phyloP scores from a whole-genome alignment of 2,329 filamentous ascomycete genomes.

The Calonectria hongkongensis region DNA sequence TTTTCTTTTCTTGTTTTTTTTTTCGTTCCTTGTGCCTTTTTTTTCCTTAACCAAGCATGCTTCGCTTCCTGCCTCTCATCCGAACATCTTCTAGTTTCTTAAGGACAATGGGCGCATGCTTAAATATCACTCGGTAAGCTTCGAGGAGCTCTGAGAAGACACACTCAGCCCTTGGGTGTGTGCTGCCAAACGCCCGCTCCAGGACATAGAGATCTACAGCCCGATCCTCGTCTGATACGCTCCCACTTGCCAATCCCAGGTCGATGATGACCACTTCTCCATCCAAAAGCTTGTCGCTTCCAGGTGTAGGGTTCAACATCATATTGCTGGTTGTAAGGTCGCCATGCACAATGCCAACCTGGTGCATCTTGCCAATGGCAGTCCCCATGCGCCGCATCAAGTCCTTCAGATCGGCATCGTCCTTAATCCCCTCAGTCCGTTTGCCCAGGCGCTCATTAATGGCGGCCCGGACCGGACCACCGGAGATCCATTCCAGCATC shows the following conservation, averaged over 20 bases:
- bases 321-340: conserved; percentile 98
- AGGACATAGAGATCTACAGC: conserved; percentile 98
- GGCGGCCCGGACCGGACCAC: conserved; percentile 80
- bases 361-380: conserved; percentile 86
- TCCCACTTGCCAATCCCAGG: conserved; percentile 91
- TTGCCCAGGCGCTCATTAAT: conserved; percentile 81
- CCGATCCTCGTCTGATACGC: conserved; percentile 89
- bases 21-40: conserved; percentile 10
- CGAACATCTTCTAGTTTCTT: conserved; percentile 93
- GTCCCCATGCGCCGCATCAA: conserved; percentile 83
- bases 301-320: conserved; percentile 78
- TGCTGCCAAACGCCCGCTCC: conserved; percentile 95
- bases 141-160: conserved; percentile 84
- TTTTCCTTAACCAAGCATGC: conserved; percentile 86
- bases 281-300: conserved; percentile 62
- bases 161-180: conserved; percentile 89
- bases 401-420: conserved; percentile 71
- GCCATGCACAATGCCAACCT: conserved; percentile 91
- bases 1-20: neutral
- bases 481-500: conserved; percentile 89
- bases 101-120: conserved; percentile 83
- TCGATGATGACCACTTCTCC: conserved; percentile 94
- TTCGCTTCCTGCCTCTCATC: conserved; percentile 95
- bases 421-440: conserved; percentile 61
- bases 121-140: conserved; percentile 84